phyloP scores from a whole-genome alignment of 345 rosid species.

The Fremontodendron californicum region DNA sequence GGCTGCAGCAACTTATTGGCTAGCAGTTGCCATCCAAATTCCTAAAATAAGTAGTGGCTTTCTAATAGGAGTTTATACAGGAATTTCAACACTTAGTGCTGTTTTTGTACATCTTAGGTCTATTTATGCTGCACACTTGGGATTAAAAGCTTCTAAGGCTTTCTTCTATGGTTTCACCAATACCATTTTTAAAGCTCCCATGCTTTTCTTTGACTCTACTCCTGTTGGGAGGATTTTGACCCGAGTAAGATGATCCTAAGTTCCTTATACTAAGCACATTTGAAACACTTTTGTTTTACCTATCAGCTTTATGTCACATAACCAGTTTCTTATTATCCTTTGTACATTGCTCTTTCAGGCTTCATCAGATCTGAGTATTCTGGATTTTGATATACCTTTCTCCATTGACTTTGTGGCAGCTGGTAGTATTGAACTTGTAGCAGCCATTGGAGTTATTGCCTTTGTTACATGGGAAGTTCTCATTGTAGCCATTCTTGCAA shows the following conservation, averaged over 20 bases:
- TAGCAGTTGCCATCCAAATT: conserved; percentile 50
- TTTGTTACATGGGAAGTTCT: conserved; percentile 81
- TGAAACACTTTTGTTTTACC: neutral
- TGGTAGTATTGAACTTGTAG: conserved; percentile 36
- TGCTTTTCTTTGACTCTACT: conserved; percentile 77
- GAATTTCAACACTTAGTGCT: conserved; percentile 47
- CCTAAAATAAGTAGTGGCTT: conserved; percentile 35
- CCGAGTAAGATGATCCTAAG: conserved; percentile 38
- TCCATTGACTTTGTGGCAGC: conserved; percentile 38
- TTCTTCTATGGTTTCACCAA: conserved; percentile 58
- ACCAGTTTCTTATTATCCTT: neutral
- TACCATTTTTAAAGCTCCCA: conserved; percentile 59
- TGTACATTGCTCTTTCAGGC: conserved; percentile 35
- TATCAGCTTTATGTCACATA: neutral
- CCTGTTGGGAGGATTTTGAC: conserved; percentile 74
- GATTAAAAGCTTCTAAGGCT: conserved; percentile 59
- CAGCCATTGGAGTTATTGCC: conserved; percentile 48
- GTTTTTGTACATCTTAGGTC: conserved; percentile 48
- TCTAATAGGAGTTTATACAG: conserved; percentile 52
- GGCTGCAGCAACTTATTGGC: conserved; percentile 68
- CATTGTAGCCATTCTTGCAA: conserved; percentile 49
- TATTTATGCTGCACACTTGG: conserved; percentile 37
- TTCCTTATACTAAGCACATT: neutral
- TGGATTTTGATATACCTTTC: conserved; percentile 64
- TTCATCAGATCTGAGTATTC: conserved; percentile 59